These are phyloP conservation scores for Iberis pinnata DNA, from an alignment of 345 rosid species.

Conservation along the genomic window DNA sequence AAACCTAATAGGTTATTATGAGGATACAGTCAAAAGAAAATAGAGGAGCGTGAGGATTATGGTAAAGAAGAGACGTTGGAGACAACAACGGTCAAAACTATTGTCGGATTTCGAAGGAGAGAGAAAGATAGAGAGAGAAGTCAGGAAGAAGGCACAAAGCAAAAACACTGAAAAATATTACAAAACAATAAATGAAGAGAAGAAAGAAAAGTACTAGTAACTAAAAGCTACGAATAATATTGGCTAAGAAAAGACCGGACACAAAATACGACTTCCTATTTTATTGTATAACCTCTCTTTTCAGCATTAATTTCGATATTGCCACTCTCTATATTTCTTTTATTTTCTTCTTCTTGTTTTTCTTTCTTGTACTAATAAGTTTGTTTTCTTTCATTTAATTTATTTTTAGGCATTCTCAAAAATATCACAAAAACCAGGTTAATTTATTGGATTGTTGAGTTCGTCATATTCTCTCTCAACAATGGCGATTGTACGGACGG, in stretches of 20 bases:
- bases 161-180: neutral
- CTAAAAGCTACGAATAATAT: conserved; percentile 20
- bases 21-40: conserved; percentile 22
- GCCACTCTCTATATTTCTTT: conserved; percentile 5
- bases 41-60: conserved; percentile 29
- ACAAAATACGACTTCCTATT: conserved; percentile 14
- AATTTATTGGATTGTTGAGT: no score
- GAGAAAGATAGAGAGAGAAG: conserved; percentile 26
- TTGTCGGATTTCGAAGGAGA: conserved; percentile 25
- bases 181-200: neutral
- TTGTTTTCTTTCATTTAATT: no score
- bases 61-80: conserved; percentile 32
- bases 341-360: no score
- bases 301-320: conserved; percentile 10
- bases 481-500: no score
- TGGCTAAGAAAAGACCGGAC: conserved; percentile 16
- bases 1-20: conserved; percentile 7
- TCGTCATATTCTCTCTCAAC: no score
- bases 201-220: conserved; percentile 4
- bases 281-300: neutral
- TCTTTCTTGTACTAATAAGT: no score
- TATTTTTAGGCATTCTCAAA: no score
- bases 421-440: no score
- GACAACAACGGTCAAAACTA: conserved; percentile 34
- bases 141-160: conserved; percentile 26